These are phyloP conservation scores for Citrus inodora DNA, from an alignment of 345 rosid species.

Conservation along the genomic window DNA sequence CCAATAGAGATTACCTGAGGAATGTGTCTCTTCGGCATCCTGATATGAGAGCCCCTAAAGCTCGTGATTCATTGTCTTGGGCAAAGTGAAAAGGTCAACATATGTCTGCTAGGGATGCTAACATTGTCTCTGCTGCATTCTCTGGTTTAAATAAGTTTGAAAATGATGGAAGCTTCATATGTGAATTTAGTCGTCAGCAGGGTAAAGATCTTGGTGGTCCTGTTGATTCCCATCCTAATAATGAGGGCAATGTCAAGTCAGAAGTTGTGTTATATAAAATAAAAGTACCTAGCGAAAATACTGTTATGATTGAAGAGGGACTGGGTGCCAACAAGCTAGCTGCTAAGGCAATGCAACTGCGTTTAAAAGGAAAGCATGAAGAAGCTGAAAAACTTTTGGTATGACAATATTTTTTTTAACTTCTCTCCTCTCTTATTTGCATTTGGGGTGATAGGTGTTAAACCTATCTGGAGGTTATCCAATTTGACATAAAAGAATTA, in stretches of 20 bases:
- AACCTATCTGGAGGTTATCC: neutral
- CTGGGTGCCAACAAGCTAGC: slow-evolving; percentile 74
- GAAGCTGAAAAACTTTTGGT: slow-evolving; percentile 88
- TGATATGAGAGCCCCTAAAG: slow-evolving; percentile 72
- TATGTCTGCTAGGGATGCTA: slow-evolving; percentile 45
- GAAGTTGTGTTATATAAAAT: slow-evolving; percentile 17
- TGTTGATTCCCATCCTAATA: slow-evolving; percentile 24
- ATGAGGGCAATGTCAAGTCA: slow-evolving; percentile 21
- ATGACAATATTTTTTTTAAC: slow-evolving; percentile 7
- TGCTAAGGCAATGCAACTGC: slow-evolving; percentile 87
- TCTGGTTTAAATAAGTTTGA: slow-evolving; percentile 65
- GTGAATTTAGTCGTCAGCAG: slow-evolving; percentile 38
- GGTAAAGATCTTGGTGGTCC: slow-evolving; percentile 28
- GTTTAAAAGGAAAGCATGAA: slow-evolving; percentile 80
- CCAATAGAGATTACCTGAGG: slow-evolving; percentile 54
- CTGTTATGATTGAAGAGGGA: slow-evolving; percentile 26
- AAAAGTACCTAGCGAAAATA: slow-evolving; percentile 26
- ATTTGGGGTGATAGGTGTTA: neutral
- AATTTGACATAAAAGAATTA: neutral
- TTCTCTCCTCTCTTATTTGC: neutral
- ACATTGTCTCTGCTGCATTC: slow-evolving; percentile 48
- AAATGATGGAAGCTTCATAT: slow-evolving; percentile 79
- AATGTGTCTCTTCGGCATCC: slow-evolving; percentile 52
- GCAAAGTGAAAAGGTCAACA: slow-evolving; percentile 49
- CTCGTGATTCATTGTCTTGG: slow-evolving; percentile 66